Evolutionary conservation across 2,329 filamentous ascomycete genomes (phyloP).

Genomic region (Botrytis hyacinthi): DNA sequence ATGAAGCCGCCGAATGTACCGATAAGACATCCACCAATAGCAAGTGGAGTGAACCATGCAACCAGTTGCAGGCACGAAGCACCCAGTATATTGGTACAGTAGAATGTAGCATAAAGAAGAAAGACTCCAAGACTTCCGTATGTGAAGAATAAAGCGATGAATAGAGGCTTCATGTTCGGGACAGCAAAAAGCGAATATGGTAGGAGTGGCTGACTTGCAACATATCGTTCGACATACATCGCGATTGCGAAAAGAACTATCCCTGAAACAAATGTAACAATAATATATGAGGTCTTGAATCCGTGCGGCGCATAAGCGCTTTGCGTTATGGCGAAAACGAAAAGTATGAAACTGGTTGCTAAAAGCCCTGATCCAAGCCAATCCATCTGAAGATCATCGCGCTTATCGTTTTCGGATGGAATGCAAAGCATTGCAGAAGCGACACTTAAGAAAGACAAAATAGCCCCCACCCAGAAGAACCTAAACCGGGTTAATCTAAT

Average conservation of each 20-base stretch:
- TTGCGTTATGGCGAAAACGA: constrained; percentile 72
- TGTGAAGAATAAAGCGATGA: constrained; percentile 57
- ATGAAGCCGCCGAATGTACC: constrained; percentile 60
- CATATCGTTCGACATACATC: constrained; percentile 71
- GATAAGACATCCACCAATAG: constrained; percentile 57
- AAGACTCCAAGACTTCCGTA: constrained; percentile 67
- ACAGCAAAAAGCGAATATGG: constrained; percentile 66
- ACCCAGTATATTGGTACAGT: constrained; percentile 55
- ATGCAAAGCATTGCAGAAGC: constrained; percentile 48
- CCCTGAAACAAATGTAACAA: constrained; percentile 60
- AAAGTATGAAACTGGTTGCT: constrained; percentile 61
- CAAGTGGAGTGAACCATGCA: constrained; percentile 56
- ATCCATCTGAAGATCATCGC: constrained; percentile 58
- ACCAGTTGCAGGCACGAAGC: constrained; percentile 55
- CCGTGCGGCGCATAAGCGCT: constrained; percentile 63
- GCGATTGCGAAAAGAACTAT: constrained; percentile 55
- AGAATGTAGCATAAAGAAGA: constrained; percentile 66
- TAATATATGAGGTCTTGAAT: constrained; percentile 70
- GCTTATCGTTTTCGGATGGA: constrained; percentile 45
- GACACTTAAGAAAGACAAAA: constrained; percentile 48
- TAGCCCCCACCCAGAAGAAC: constrained; percentile 60
- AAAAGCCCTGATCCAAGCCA: constrained; percentile 61
- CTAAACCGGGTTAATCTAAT: constrained; percentile 2
- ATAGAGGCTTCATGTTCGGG: constrained; percentile 64
- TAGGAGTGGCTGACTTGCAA: constrained; percentile 64